Conservation (phyloP, 2,329 filamentous ascomycete species). For the Botrytis cinerea region DNA sequence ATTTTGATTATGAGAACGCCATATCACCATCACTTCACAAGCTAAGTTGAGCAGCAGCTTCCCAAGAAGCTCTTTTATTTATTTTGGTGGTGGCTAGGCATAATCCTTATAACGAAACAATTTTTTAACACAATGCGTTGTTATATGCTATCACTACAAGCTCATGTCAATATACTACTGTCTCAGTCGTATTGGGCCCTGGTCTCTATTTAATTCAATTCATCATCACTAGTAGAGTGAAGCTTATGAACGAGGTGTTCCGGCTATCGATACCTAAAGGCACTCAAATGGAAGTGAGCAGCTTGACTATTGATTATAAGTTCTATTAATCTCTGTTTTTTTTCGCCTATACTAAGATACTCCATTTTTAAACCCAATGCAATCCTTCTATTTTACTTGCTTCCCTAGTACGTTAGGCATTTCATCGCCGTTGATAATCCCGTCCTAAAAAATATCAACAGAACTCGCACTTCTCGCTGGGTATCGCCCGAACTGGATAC, state of each 20-base stretch:
- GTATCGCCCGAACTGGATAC: slow-evolving; percentile 30
- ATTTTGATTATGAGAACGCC: not conserved
- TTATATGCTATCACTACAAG: not conserved
- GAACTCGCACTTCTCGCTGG: slow-evolving; percentile 32
- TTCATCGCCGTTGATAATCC: not conserved
- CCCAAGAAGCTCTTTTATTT: not conserved
- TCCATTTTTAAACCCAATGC: not conserved
- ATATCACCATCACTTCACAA: not conserved
- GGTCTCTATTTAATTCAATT: not conserved
- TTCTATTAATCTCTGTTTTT: not conserved
- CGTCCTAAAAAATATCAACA: slow-evolving; percentile 25
- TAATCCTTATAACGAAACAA: not conserved
- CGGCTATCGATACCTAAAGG: not conserved
- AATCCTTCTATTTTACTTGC: not conserved
- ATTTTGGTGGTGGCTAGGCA: not conserved
- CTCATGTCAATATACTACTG: not conserved
- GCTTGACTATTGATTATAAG: not conserved
- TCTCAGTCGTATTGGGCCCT: not conserved
- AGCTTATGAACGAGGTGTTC: not conserved
- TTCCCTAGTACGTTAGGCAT: not conserved
- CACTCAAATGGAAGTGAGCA: not conserved
- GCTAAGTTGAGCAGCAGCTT: not conserved
- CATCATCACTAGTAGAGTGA: not conserved
- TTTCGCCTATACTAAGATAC: not conserved
- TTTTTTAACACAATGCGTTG: not conserved